These are phyloP conservation scores for Globisporangium mamillatum DNA, from an alignment of 352 stramenopile species.

Conservation along the genomic window DNA sequence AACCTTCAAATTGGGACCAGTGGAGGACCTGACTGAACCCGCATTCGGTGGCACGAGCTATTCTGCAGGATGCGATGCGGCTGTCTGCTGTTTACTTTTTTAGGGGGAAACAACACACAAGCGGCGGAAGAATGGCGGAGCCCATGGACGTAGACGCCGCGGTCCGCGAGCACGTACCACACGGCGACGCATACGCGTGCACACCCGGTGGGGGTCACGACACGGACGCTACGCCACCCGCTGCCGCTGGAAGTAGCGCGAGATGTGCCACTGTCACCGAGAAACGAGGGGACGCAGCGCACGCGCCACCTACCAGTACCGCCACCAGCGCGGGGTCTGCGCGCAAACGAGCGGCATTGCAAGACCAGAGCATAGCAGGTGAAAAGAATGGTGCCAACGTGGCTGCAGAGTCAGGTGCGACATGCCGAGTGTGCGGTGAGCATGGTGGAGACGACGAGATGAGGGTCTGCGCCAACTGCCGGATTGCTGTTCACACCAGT, in stretches of 20 bases:
- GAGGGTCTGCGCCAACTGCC: slow-evolving; percentile 31
- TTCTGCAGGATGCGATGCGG: background rate
- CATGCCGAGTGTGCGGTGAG: slow-evolving; percentile 7
- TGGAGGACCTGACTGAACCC: background rate
- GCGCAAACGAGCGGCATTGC: background rate
- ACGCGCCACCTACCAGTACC: background rate
- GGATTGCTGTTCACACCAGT: slow-evolving; percentile 28
- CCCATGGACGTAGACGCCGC: slow-evolving; percentile 15
- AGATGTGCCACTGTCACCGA: background rate
- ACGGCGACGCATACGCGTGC: slow-evolving; percentile 7
- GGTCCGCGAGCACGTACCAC: slow-evolving; percentile 4
- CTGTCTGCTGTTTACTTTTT: slow-evolving; percentile 1
- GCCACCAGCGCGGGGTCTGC: background rate
- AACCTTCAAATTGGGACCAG: background rate
- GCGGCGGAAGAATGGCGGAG: slow-evolving; percentile 11
- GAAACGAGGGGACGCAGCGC: slow-evolving; percentile 3
- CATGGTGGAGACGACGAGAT: slow-evolving; percentile 12
- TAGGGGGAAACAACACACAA: slow-evolving; percentile 11
- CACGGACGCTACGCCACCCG: background rate
- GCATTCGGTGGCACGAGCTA: slow-evolving; percentile 9
- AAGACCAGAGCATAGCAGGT: background rate
- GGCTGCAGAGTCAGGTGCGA: background rate
- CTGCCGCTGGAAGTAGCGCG: slow-evolving; percentile 1
- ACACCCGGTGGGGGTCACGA: background rate
- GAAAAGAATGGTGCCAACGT: background rate